Conservation (phyloP, 768 basidiomycete genomes). For the Phylloporus sp. region DNA sequence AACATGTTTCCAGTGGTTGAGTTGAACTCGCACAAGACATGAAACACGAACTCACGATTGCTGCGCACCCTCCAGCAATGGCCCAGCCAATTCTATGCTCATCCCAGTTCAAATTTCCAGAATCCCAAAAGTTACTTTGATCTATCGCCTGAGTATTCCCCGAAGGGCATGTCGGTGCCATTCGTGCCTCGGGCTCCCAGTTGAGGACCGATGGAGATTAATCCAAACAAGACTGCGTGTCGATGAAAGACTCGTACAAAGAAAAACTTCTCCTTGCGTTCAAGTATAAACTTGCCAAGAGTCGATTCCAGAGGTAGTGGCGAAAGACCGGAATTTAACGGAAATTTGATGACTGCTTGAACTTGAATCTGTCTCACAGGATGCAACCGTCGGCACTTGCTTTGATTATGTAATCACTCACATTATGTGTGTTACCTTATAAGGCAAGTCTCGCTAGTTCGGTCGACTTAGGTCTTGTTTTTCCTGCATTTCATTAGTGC, state of each 20-base stretch:
- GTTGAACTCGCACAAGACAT: not conserved
- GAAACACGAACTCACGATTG: slow-evolving; percentile 39
- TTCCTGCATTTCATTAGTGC: too few species aligned
- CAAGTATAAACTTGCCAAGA: slow-evolving; percentile 4
- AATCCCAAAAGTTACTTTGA: slow-evolving; percentile 60
- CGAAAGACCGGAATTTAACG: not conserved
- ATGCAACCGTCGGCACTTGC: too few species aligned
- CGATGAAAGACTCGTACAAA: slow-evolving; percentile 7
- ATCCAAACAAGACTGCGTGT: not conserved
- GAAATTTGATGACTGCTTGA: not conserved
- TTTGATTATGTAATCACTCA: too few species aligned
- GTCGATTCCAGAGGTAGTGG: slow-evolving; percentile 1
- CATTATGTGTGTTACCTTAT: too few species aligned
- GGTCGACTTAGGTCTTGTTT: too few species aligned
- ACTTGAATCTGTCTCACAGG: too few species aligned
- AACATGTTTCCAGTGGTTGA: not conserved
- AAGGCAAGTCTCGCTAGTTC: too few species aligned
- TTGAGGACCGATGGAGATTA: not conserved
- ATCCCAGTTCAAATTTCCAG: slow-evolving; percentile 52
- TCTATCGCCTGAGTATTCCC: slow-evolving; percentile 48
- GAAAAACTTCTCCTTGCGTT: slow-evolving; percentile 1
- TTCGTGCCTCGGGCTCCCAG: slow-evolving; percentile 4
- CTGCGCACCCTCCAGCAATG: slow-evolving; percentile 58
- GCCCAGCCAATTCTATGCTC: slow-evolving; percentile 69
- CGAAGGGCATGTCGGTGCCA: slow-evolving; percentile 41